Percentiles rank a stretch among this genome's conserved stretches.
Conservation (phyloP, 73 alveolate genomes). For the Paramecium tetraurelia region DNA sequence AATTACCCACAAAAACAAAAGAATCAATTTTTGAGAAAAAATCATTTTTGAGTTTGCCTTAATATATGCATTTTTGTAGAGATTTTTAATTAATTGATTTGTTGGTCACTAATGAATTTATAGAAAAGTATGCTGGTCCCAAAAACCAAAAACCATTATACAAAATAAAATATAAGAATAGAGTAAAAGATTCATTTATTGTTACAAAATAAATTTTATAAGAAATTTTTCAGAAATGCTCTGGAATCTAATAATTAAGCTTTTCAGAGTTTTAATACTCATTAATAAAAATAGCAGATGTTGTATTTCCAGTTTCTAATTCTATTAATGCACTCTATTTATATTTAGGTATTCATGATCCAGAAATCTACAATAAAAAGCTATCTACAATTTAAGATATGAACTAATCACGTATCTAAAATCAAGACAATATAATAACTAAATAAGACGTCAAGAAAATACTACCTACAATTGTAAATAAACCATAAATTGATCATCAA, state of each 20-base stretch:
- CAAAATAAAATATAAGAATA: background rate
- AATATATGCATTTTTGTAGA: constrained; percentile 12
- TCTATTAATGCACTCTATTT: background rate
- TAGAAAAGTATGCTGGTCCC: background rate
- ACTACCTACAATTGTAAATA: background rate
- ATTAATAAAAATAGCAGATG: background rate
- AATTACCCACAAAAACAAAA: background rate
- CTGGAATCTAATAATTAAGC: background rate
- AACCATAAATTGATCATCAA: background rate
- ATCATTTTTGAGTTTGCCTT: background rate
- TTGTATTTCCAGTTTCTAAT: constrained; percentile 11
- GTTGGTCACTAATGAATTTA: background rate
- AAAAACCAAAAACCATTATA: background rate
- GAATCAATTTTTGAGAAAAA: background rate
- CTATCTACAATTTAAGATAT: background rate
- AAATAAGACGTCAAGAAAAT: background rate
- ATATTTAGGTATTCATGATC: background rate
- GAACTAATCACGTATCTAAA: background rate
- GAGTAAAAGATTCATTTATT: background rate
- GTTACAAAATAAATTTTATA: background rate
- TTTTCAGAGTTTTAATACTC: background rate
- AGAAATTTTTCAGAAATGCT: background rate
- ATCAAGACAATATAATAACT: background rate
- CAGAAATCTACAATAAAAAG: background rate
- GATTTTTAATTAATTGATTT: constrained; percentile 32